Conservation (phyloP, 2,329 filamentous ascomycete genomes). For the Pseudogymnoascus sp. region DNA sequence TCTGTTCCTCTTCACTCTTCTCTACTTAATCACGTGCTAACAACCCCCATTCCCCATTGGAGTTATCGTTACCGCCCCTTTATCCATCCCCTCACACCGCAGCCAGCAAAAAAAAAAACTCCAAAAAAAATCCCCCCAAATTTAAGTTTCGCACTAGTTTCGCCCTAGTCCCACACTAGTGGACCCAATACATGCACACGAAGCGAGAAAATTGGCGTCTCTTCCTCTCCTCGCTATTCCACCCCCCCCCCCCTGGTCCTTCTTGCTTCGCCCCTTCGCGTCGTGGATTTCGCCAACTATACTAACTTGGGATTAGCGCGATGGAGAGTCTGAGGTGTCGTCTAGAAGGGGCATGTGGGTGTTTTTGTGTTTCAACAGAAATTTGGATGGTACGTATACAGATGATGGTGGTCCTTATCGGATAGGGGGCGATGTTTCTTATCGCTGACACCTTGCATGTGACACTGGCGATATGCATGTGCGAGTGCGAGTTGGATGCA, state of each 20-base stretch:
- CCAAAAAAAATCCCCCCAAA: background rate
- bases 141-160: constrained; percentile 5
- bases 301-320: background rate
- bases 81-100: background rate
- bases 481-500: background rate
- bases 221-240: too few relatives aligned
- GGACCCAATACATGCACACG: background rate
- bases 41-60: background rate
- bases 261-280: background rate
- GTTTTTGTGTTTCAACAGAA: background rate
- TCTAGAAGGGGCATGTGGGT: background rate
- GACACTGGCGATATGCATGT: background rate
- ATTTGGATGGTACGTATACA: background rate
- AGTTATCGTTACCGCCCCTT: background rate
- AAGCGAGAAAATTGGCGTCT: background rate
- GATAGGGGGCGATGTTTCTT: constrained; percentile 2
- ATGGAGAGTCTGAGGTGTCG: background rate
- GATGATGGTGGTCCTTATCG: background rate
- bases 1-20: background rate
- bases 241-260: too few relatives aligned
- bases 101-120: background rate
- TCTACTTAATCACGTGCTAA: background rate
- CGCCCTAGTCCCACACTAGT: background rate
- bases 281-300: background rate
- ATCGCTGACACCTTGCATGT: constrained; percentile 8